Conservation (phyloP, 2,329 filamentous ascomycete species). For the Akanthomyces uredinophilus region DNA sequence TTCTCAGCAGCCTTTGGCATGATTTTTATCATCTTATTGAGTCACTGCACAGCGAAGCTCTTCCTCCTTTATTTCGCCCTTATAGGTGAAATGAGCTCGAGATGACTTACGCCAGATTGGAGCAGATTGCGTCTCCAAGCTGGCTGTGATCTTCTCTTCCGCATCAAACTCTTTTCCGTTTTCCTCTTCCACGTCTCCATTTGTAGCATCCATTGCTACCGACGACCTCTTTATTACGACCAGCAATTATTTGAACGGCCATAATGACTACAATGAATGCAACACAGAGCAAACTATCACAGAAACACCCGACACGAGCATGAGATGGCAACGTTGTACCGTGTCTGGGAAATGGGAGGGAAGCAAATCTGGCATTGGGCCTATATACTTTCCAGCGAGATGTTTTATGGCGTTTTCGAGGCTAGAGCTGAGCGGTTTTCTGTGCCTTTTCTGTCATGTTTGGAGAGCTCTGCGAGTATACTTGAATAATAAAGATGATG, state of each 20-base stretch:
- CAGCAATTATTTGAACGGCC: slow-evolving; percentile 6
- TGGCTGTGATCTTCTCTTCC: background rate
- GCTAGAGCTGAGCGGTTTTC: slow-evolving; percentile 5
- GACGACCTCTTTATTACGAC: background rate
- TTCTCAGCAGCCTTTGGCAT: background rate
- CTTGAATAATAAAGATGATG: background rate
- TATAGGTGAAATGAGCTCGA: background rate
- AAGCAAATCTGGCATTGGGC: slow-evolving; percentile 3
- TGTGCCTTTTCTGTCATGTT: background rate
- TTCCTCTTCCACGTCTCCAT: background rate
- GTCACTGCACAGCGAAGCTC: background rate
- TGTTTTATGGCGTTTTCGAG: slow-evolving; percentile 7
- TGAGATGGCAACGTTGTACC: slow-evolving; percentile 9
- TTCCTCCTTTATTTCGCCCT: background rate
- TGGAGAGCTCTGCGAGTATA: slow-evolving; percentile 1
- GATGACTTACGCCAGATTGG: background rate
- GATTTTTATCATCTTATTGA: background rate
- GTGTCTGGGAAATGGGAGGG: slow-evolving; percentile 8
- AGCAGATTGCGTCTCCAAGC: too few species aligned
- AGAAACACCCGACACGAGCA: slow-evolving; percentile 8
- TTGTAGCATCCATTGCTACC: background rate
- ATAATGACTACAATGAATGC: slow-evolving; percentile 14
- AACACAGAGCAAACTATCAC: slow-evolving; percentile 16
- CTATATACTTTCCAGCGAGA: background rate
- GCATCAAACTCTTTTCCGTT: background rate